phyloP scores from a whole-genome alignment of 148 eudicot species.

The Persicaria maculosa region DNA sequence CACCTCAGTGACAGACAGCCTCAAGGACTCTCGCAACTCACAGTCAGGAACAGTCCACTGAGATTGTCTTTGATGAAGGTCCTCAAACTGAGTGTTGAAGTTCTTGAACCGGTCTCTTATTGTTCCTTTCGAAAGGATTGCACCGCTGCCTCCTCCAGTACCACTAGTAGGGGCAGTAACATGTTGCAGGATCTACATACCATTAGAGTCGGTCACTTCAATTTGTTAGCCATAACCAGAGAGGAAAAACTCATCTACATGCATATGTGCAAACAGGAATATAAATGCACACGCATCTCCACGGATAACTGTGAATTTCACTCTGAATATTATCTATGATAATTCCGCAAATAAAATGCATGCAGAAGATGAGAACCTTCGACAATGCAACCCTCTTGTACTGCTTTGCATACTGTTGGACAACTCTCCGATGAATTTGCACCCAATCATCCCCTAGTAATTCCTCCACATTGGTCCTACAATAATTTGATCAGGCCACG shows the following conservation, averaged over 20 bases:
- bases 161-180: slow-evolving; percentile 42
- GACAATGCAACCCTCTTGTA: slow-evolving; percentile 93
- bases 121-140: slow-evolving; percentile 47
- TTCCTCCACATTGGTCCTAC: slow-evolving; percentile 93
- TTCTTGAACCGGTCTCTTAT: slow-evolving; percentile 83
- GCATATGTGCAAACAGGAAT: background rate
- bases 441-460: slow-evolving; percentile 97
- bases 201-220: slow-evolving; percentile 6
- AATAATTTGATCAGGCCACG: background rate
- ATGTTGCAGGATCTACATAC: slow-evolving; percentile 66
- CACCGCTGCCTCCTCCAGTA: slow-evolving; percentile 12
- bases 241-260: background rate
- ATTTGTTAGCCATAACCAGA: background rate
- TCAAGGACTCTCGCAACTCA: slow-evolving; percentile 82
- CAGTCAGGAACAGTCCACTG: slow-evolving; percentile 98
- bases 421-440: slow-evolving; percentile 85
- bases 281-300: no score
- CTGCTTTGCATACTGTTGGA: slow-evolving; percentile 96
- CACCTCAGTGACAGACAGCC: slow-evolving; percentile 91
- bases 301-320: no score
- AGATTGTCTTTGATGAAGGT: slow-evolving; percentile 88
- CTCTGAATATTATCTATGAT: no score
- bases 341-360: background rate
- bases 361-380: slow-evolving; percentile 39
- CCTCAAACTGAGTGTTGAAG: slow-evolving; percentile 81